Conservation (phyloP, 2,329 filamentous ascomycete species). For the Alternaria sp. region DNA sequence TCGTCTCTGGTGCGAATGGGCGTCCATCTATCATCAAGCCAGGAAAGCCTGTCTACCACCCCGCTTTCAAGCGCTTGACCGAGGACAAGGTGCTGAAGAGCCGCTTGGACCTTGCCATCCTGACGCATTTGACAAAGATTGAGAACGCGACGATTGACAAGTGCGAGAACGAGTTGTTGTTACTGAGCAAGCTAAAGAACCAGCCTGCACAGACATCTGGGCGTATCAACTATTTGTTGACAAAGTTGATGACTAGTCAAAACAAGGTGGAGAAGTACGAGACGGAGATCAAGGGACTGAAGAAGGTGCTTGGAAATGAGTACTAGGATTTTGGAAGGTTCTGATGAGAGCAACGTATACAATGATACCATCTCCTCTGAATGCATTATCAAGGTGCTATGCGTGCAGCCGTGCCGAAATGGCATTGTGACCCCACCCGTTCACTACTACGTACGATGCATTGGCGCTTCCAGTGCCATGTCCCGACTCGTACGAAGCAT, state of each 20-base stretch:
- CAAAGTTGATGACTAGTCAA: constrained; percentile 79
- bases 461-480: neutral
- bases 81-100: constrained; percentile 77
- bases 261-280: constrained; percentile 78
- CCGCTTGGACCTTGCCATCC: constrained; percentile 72
- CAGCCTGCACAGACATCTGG: constrained; percentile 73
- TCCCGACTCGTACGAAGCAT: neutral
- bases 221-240: constrained; percentile 75
- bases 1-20: constrained; percentile 74
- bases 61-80: constrained; percentile 79
- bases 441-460: neutral
- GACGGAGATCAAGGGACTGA: constrained; percentile 73
- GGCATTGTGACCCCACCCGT: neutral
- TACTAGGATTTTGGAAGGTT: constrained; percentile 32
- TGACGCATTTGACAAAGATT: constrained; percentile 73
- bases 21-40: constrained; percentile 80
- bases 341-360: neutral
- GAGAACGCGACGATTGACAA: constrained; percentile 80
- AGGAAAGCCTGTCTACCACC: constrained; percentile 85
- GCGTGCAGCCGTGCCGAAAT: neutral
- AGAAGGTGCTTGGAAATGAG: constrained; percentile 72
- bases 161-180: constrained; percentile 77
- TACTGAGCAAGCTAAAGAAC: constrained; percentile 75
- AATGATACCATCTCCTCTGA: constrained; percentile 14
- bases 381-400: neutral